Base-by-base conservation (phyloP, 2,329 filamentous ascomycete species). In the Fonsecaea pugnacius region DNA sequence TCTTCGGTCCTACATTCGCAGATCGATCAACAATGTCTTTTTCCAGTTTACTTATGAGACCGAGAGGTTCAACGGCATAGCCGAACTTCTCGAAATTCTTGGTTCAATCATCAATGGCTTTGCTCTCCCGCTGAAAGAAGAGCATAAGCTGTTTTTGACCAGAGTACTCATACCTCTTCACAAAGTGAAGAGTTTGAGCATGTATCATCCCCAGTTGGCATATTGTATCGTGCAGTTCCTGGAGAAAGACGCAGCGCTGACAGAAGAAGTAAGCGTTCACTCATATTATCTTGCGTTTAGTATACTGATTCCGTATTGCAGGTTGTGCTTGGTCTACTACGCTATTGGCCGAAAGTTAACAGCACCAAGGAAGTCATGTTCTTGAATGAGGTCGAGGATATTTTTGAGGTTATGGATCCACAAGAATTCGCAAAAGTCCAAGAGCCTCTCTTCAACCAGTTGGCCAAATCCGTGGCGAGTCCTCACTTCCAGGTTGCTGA, bases 341-440 rank as follows among this genome's bases (percentile, higher is more conserved):
- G 95, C 71, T 99, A 97, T 78, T 99, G 95, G 95, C 95, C 95
- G 54, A 99, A 99, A 83, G 92, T 96, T 72, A 99, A 99, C 80
- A 98, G 95, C 79, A 99, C 95, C 59, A 99, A 99, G 79, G 95
- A 99, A 78, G 95, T 99, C 75, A 99, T 99, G 95, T 99, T 96
- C 80, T 82, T 99, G 72, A 99, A 99, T 73, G 95, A 99, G 78
- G 94, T 99, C 36, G 95, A 99, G 77, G 95, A 99, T 75, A 99
- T 99, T 68, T 99, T 99, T 75, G 95, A 99, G 79, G 95, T 99
- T 54, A 99, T 99, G 95, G 95, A 99, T 74, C 95, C 95, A 21
- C 92, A 91, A 68, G 95, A 99, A 76, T 99, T 99, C 73, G 93
- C 93, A 72, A 99, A 99, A 81, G 95, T 99, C 43, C 95, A 99